Evolutionary conservation across 2,329 filamentous ascomycete genomes (phyloP).

Genomic region (Apiospora kogelbergensis): DNA sequence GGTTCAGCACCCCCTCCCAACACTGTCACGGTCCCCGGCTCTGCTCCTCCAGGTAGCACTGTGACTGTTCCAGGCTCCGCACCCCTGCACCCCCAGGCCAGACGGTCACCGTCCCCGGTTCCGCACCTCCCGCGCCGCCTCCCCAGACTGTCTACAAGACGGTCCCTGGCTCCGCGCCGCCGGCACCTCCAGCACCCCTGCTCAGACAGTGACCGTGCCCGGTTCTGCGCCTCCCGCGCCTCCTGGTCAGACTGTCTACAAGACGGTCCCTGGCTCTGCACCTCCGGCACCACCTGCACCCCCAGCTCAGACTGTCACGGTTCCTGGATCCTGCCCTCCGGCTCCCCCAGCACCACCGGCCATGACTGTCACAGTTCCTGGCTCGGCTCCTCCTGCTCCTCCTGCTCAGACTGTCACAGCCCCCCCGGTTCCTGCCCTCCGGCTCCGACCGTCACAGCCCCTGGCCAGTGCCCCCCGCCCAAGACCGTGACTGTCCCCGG

Average conservation of each 20-base stretch:
- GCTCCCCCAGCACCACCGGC: background rate
- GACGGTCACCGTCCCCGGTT: background rate
- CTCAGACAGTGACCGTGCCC: background rate
- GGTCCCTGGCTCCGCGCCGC: background rate
- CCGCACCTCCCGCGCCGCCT: background rate
- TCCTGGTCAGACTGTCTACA: background rate
- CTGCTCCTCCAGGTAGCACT: background rate
- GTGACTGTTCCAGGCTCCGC: background rate
- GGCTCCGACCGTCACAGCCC: background rate
- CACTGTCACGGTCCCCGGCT: background rate
- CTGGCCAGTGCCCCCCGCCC: background rate
- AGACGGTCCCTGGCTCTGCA: background rate
- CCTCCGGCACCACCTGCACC: background rate
- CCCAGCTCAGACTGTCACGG: background rate
- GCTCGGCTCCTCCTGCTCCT: background rate
- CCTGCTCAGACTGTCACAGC: too few species aligned
- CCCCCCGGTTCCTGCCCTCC: too few species aligned
- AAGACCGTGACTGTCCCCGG: background rate
- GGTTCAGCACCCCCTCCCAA: background rate
- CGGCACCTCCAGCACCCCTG: background rate
- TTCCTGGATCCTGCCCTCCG: too few species aligned
- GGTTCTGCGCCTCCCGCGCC: background rate
- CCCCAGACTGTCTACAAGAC: too few species aligned
- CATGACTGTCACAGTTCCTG: background rate
- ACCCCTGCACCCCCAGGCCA: background rate